These are phyloP conservation scores for Trichosporon coremiiforme DNA, from an alignment of 1,284 basidiomycete genomes.

Conservation along the genomic window DNA sequence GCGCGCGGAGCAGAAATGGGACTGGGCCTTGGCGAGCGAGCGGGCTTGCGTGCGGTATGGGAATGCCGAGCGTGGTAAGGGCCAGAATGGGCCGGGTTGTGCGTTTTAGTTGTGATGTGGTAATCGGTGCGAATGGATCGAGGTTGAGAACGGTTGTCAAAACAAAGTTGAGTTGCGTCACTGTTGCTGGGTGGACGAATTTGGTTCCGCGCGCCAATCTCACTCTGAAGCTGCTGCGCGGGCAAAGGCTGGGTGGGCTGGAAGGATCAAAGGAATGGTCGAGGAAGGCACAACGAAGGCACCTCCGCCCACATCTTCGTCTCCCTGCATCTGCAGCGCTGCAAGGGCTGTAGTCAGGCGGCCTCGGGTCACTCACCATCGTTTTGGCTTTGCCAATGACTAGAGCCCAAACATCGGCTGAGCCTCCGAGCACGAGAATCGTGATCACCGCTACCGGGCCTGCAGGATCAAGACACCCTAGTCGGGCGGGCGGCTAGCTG, in stretches of 20 bases:
- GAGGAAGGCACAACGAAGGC: not conserved
- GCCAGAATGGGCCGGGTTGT: not conserved
- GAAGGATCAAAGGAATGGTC: not conserved
- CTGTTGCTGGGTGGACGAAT: slow-evolving; percentile 6
- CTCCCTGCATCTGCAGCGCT: not conserved
- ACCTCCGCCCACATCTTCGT: not conserved
- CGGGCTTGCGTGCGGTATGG: not conserved
- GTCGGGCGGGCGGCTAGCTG: not conserved
- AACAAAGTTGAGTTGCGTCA: slow-evolving; percentile 20
- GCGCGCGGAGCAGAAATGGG: not conserved
- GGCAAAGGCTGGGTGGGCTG: slow-evolving; percentile 9
- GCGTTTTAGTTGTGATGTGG: slow-evolving; percentile 3
- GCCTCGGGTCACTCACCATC: not conserved
- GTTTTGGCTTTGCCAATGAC: not conserved
- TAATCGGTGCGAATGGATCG: slow-evolving; percentile 8
- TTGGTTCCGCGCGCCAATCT: not conserved
- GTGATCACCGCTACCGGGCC: not conserved
- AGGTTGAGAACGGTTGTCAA: not conserved
- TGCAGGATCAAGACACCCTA: not conserved
- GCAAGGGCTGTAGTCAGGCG: slow-evolving; percentile 5
- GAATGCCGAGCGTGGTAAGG: slow-evolving; percentile 1
- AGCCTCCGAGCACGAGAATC: not conserved
- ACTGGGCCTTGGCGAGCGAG: not conserved
- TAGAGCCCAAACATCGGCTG: not conserved
- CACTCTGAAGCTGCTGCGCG: not conserved